phyloP scores from a whole-genome alignment of 1,284 basidiomycete species.

The Rhodotorula sp. region DNA sequence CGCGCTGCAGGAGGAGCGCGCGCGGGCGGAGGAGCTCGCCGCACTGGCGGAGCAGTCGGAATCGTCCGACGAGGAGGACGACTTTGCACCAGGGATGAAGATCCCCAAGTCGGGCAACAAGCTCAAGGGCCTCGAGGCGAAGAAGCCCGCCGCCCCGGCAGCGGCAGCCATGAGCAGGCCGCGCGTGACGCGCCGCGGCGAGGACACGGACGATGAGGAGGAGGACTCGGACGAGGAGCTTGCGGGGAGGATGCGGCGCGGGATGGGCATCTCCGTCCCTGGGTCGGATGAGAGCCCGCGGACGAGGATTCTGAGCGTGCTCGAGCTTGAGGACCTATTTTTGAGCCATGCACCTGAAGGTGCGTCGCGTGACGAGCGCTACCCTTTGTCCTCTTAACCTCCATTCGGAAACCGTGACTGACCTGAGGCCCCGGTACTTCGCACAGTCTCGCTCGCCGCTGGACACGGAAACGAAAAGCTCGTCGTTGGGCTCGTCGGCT shows the following conservation, averaged over 20 bases:
- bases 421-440: conserved; percentile 4
- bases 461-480: conserved; percentile 68
- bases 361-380: conserved; percentile 1
- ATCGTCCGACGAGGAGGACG: conserved; percentile 42
- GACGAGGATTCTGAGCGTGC: conserved; percentile 77
- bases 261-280: conserved; percentile 35
- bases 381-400: neutral
- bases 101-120: conserved; percentile 45
- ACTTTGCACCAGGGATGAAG: conserved; percentile 38
- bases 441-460: conserved; percentile 65
- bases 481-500: conserved; percentile 65
- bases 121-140: conserved; percentile 22
- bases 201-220: conserved; percentile 45
- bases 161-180: conserved; percentile 32
- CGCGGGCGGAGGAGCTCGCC: conserved; percentile 60
- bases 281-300: conserved; percentile 62
- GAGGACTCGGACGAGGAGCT: conserved; percentile 47
- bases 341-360: conserved; percentile 69
- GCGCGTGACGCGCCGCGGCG: conserved; percentile 14
- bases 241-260: conserved; percentile 32
- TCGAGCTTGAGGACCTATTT: conserved; percentile 89
- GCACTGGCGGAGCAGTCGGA: conserved; percentile 45
- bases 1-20: conserved; percentile 70
- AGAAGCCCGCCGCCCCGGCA: neutral
- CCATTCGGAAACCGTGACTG: neutral